Evolutionary conservation across 148 eudicot species (phyloP), one percentile per base, ranked within the genome.

Genomic region (Rheum nobile): DNA sequence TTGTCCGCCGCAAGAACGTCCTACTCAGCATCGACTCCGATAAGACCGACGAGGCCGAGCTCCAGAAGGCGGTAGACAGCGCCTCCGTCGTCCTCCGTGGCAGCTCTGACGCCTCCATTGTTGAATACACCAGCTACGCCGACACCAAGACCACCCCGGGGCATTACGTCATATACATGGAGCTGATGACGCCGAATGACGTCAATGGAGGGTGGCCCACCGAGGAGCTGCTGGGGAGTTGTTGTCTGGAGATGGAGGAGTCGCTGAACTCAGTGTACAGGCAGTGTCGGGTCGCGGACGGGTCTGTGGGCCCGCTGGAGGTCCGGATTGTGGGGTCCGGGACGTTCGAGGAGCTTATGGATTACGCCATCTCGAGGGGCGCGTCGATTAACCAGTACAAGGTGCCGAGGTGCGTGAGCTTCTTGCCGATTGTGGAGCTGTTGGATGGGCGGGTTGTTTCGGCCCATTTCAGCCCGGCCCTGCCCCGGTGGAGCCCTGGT

Each of bases 341-440:
- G 4, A 88, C 92, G 3, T 88, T 88, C 74, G 92, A 88, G 82
- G 85, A 88, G 84, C 42, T 88, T 14, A 86, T 88, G 92, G 92
- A 88, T 48, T 86, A 86, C 39, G 88, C 92, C 4, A 75, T 88
- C 22, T 80, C 84, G 0, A 83, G 77, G 72, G 89, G 92, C 0
- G 85, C 88, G 4, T 88, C 92, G 0, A 83, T 86, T 16, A 86
- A 79, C 55, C 92, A 88, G 74, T 88, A 84, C 6, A 86, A 88
- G 85, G 88, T 68, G 21, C 85, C 92, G 14, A 84, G 89, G 73
- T 88, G 92, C 68, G 89, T 88, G n/a, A 83, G 34, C 72, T 80
- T 57, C 29, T n/a, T 59, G 50, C 88, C 89, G 9, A 81, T 83
- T 44, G 65, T 80, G 55, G 89, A 88, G 74, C 57, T 84, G 13